Base-by-base conservation (phyloP, 1,284 basidiomycete species). In the Naganishia sp. region DNA sequence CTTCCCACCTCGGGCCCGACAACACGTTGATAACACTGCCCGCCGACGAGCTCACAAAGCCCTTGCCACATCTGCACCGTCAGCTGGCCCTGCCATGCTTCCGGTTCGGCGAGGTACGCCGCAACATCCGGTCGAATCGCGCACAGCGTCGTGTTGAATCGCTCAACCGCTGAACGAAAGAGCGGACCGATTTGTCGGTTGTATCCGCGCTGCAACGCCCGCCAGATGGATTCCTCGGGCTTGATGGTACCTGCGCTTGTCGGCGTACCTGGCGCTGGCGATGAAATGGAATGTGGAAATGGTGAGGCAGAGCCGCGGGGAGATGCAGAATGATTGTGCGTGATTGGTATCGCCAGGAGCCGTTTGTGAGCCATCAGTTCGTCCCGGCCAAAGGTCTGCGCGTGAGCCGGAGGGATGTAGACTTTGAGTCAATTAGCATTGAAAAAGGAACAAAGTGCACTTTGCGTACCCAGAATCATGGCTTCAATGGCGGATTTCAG, bases 21-120 rank as follows among this genome's bases (percentile, higher is more conserved):
- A 0, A 81, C 77, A 10, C 84, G 76, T 39, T 84, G 81, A 68
- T 86, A 86, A 21, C 81, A 79, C 74, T 84, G 82, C 25, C 82
- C 82, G 65, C 82, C 79, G 13, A 85, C 78, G 59, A 80, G 73
- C 28, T 78, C 76, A 13, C 78, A 77, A 33, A 80, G 50, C 21
- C 55, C 65, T 5, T 72, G 74, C 84, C 84, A 86, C 2, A 84
- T 72, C 15, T 72, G 69, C 13, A 57, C 72, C 70, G 48, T 74
- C 63, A 70, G 69, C 65, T 63, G 39, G 13, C 69, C 21, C 3
- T 25, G 48, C n/a, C 46, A 39, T 6, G n/a, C 28, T 5, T 39
- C 33, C 2, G 63, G 52, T 4, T 33, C 43, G n/a, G 36, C 23
- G 45, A 78, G 64, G 63, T 71, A 72, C 33, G 63, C 66, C 3